Percentiles rank a stretch among this genome's conserved stretches.
phyloP scores from a whole-genome alignment of 805 yeast genomes.

The Blastobotrys chiropterorum region DNA sequence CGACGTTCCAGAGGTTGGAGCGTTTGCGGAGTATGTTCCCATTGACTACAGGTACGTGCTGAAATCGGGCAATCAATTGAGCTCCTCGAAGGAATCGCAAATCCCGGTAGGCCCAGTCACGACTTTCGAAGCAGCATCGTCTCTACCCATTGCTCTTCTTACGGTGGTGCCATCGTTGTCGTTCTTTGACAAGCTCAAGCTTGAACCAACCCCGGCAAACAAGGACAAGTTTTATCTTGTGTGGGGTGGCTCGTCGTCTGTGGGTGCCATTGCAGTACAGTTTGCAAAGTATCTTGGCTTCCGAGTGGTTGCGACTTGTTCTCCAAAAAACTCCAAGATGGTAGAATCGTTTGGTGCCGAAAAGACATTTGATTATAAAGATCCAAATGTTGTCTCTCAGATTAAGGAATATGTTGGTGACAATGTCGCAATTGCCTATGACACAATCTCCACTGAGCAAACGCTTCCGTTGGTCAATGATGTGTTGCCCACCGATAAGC shows the following conservation, averaged over 20 bases:
- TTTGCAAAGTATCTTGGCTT: conserved; percentile 46
- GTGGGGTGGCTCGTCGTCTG: conserved; percentile 53
- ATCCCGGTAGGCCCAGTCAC: conserved; percentile 36
- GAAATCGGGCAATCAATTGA: conserved; percentile 10
- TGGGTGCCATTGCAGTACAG: conserved; percentile 56
- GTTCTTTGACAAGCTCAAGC: not conserved
- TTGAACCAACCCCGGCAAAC: not conserved
- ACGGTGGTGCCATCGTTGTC: conserved; percentile 35
- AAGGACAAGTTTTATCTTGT: conserved; percentile 21
- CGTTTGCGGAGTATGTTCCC: conserved; percentile 50
- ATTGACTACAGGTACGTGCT: conserved; percentile 22
- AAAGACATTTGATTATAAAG: conserved; percentile 41
- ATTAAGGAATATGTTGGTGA: conserved; percentile 30
- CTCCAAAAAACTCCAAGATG: conserved; percentile 38
- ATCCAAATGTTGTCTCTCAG: conserved; percentile 40
- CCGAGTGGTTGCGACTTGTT: conserved; percentile 46
- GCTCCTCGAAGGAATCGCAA: conserved; percentile 20
- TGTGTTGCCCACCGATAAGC: not conserved
- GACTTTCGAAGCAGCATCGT: conserved; percentile 60
- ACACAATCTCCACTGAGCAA: conserved; percentile 19
- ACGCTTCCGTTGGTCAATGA: conserved; percentile 10
- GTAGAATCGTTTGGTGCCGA: conserved; percentile 47
- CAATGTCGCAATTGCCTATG: conserved; percentile 22
- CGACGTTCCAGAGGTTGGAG: conserved; percentile 42
- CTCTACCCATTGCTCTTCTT: conserved; percentile 46